phyloP scores from a whole-genome alignment of 352 stramenopile species.

The Elongisporangium senticosum region DNA sequence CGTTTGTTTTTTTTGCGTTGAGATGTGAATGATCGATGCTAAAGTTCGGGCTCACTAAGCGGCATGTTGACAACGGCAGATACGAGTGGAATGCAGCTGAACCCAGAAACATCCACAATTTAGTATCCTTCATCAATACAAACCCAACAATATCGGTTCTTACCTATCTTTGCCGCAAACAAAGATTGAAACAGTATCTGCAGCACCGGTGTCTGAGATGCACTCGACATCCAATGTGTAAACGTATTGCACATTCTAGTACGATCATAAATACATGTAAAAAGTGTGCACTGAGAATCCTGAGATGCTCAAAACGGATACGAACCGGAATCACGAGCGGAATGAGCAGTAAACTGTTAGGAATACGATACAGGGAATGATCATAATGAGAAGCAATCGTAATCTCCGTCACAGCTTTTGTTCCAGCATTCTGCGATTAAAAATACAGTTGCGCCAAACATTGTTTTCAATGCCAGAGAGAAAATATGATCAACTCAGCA shows the following conservation, averaged over 20 bases:
- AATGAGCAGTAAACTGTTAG: slow-evolving; percentile 58
- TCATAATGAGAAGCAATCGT: slow-evolving; percentile 76
- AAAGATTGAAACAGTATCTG: slow-evolving; percentile 77
- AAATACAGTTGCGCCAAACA: background rate
- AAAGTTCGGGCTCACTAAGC: slow-evolving; percentile 64
- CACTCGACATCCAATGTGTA: slow-evolving; percentile 69
- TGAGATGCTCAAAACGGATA: slow-evolving; percentile 1
- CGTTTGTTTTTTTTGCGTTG: background rate
- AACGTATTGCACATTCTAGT: slow-evolving; percentile 64
- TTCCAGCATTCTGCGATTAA: slow-evolving; percentile 46
- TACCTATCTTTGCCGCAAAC: slow-evolving; percentile 82
- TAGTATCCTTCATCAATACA: background rate
- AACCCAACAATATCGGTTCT: background rate
- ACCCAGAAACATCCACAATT: background rate
- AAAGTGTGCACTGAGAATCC: background rate
- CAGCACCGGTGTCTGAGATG: slow-evolving; percentile 57
- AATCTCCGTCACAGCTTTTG: slow-evolving; percentile 58
- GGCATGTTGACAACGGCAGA: slow-evolving; percentile 82
- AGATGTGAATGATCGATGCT: background rate
- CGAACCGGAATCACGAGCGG: slow-evolving; percentile 68
- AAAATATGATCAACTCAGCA: background rate
- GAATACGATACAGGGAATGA: slow-evolving; percentile 60
- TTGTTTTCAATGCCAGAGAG: background rate
- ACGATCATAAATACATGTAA: background rate
- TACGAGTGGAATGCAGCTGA: slow-evolving; percentile 70